Evolutionary conservation across 306 rosid genomes (phyloP), one percentile per base, ranked within the genome.

Genomic region (Vigna hirtella): DNA sequence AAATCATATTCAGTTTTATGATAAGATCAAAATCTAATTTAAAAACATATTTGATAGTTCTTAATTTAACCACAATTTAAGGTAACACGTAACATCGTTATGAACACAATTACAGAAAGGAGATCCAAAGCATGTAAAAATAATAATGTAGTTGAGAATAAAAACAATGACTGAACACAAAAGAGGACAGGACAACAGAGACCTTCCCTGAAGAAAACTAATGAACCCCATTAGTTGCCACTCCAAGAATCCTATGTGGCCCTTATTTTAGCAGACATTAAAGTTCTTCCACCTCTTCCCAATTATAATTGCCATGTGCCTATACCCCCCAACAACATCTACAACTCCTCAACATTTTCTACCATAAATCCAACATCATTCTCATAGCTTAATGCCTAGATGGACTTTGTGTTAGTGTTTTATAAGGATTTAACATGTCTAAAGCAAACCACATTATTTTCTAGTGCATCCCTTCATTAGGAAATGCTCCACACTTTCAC

Each of bases 221-320:
- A 67, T 70, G 58, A 52, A 48, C 71, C 66, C 66, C 62, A 65
- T 67, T 67, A 67, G 66, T 67, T 34, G 71, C 5, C 16, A 13
- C 16, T 65, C 42, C 55, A 81, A 81, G 86, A 84, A 90, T 90
- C 94, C 94, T 56, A 81, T 81, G 84, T 36, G 57, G 49, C 76
- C 66, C 73, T 77, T 34, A 20, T 62, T 64, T 64, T 69, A 65
- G 62, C 62, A 24, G 38, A 79, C 78, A 80, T 2, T 52, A 64
- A 62, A 61, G 50, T 32, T 40, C 50, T 71, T 59, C 65, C 53
- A 78, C 1, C 80, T 48, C 61, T 73, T 51, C 61, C 47, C 65
- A 53, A 32, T 72, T 77, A 57, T 83, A 51, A 77, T 58, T 58
- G 32, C 0, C 77, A 42, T 59, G 83, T 78, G 73, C 10, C 72